Evolutionary conservation across 1,139 yeast species (phyloP), one percentile per base, ranked within the genome.

Genomic region (Debaryomyces coudertii): DNA sequence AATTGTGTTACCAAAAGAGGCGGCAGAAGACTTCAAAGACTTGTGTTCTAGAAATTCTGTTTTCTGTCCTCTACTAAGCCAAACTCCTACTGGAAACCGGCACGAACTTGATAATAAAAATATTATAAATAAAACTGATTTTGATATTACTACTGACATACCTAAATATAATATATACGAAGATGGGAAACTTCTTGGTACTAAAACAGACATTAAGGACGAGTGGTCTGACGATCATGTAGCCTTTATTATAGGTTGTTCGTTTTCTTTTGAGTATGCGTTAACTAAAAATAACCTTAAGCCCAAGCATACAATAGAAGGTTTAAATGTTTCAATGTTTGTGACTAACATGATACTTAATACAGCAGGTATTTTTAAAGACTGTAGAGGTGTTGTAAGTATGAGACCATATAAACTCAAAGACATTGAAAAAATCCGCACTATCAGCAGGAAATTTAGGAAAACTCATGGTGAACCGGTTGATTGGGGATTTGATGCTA

Each of bases 241-340:
- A 14, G 73, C 69, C 4, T 69, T 69, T 42, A 44, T 69, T 4
- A 61, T 69, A 27, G 73, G 74, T 12, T 69, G 73, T 47, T 68
- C 73, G 1, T 66, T 55, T 44, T 66, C 71, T 2, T 69, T 69
- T 46, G 73, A 69, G 47, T 44, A 54, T 22, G 71, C 67, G 1
- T 53, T 69, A 25, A 42, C 45, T 9, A 43, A 46, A 20, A 56
- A 57, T 7, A 66, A 67, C 0, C 50, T 67, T 2, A 42, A 57
- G 2, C 66, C 71, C 2, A 56, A 56, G 36, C 59, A 59, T 35
- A 42, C 43, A 11, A 11, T 18, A 8, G 20, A 14, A 5, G 46
- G 45, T 9, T 41, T 24, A n/a, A 50, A 45, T 34, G 55, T 52
- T 8, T 36, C 49, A 11, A 50, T 53, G 54, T 52, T 45, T 28